phyloP scores from a whole-genome alignment of 2,329 filamentous ascomycete genomes.

The Chalaropsis thielavioides region DNA sequence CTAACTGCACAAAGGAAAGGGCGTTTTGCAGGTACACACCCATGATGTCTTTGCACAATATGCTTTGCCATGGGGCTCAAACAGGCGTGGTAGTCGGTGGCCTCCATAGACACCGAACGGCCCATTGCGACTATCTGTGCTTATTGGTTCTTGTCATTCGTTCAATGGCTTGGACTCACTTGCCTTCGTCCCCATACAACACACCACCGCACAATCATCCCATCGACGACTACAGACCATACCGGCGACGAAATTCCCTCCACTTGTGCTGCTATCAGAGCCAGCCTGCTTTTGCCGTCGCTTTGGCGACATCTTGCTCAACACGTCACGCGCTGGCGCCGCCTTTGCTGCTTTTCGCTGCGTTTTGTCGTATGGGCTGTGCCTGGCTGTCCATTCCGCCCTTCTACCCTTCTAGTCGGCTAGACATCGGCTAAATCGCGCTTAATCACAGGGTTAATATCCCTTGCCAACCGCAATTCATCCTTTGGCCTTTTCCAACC shows the following conservation, averaged over 20 bases:
- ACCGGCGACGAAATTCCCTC: background rate
- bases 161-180: background rate
- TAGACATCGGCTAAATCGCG: background rate
- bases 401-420: background rate
- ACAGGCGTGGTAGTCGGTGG: background rate
- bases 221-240: background rate
- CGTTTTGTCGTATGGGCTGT: too few relatives aligned
- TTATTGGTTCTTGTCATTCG: background rate
- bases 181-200: background rate
- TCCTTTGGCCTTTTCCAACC: background rate
- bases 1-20: too few relatives aligned
- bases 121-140: background rate
- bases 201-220: background rate
- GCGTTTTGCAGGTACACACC: too few relatives aligned
- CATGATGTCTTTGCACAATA: background rate
- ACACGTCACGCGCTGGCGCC: background rate
- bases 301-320: background rate
- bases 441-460: background rate
- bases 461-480: background rate
- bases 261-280: background rate
- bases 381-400: background rate
- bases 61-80: background rate
- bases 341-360: background rate
- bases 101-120: background rate
- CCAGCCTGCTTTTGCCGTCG: background rate